Percentiles rank a stretch among this genome's conserved stretches.
These are phyloP conservation scores for Saprolegnia diclina DNA, from an alignment of 352 stramenopile genomes.

Conservation along the genomic window DNA sequence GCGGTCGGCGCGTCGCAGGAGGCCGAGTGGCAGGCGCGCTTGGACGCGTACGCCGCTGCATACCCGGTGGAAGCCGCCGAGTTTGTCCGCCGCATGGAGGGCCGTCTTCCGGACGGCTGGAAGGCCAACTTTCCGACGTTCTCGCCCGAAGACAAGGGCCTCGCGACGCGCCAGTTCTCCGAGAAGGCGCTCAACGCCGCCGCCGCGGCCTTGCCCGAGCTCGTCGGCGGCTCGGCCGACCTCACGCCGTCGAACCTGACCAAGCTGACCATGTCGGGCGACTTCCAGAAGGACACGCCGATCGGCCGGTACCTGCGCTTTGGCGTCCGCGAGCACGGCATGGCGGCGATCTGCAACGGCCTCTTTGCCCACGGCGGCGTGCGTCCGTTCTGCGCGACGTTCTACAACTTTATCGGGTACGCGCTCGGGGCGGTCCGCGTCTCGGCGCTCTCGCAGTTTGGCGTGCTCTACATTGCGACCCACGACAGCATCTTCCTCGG, in stretches of 20 bases:
- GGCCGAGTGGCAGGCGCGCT: constrained; percentile 88
- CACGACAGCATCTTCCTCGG: constrained; percentile 99
- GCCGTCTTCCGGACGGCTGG: constrained; percentile 89
- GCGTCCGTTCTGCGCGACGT: constrained; percentile 98
- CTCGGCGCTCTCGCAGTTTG: constrained; percentile 91
- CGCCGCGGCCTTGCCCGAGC: constrained; percentile 89
- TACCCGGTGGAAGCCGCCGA: constrained; percentile 93
- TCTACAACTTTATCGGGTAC: constrained; percentile 99
- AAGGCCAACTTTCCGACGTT: constrained; percentile 90
- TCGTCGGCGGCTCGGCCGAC: constrained; percentile 97
- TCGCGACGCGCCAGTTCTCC: constrained; percentile 93
- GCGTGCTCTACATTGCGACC: constrained; percentile 98
- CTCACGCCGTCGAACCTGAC: constrained; percentile 98
- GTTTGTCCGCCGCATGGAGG: constrained; percentile 90
- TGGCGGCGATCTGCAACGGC: constrained; percentile 98
- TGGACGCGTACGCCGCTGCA: constrained; percentile 85
- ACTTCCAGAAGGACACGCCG: constrained; percentile 97
- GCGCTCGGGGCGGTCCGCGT: constrained; percentile 93
- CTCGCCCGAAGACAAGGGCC: constrained; percentile 77
- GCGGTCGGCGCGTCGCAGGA: constrained; percentile 61
- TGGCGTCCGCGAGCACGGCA: constrained; percentile 98
- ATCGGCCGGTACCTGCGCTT: constrained; percentile 97
- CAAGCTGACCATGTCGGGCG: constrained; percentile 90
- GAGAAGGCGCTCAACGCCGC: constrained; percentile 94
- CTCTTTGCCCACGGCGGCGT: constrained; percentile 96